phyloP scores from a whole-genome alignment of 805 yeast genomes.

The Barnettozyma botsteinii region DNA sequence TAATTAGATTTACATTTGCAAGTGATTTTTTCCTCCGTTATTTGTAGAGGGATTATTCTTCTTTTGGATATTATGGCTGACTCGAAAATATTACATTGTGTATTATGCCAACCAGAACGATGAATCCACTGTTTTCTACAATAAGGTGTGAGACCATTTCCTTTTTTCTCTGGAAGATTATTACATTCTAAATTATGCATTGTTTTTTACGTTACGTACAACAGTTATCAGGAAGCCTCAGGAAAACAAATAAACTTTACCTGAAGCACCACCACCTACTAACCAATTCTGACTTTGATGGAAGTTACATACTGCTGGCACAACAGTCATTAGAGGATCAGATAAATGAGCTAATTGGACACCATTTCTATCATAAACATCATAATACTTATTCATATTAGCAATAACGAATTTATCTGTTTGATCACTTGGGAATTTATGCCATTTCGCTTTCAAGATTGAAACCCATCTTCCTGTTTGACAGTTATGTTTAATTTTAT shows the following conservation, averaged over 20 bases:
- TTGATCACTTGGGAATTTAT: conserved; percentile 60
- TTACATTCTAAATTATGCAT: too few species aligned
- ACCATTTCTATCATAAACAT: conserved; percentile 74
- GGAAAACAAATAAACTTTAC: conserved; percentile 63
- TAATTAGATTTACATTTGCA: too few species aligned
- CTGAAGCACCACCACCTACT: conserved; percentile 92
- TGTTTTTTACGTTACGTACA: too few species aligned
- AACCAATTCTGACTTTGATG: conserved; percentile 89
- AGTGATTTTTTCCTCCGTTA: too few species aligned
- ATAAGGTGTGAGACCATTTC: too few species aligned
- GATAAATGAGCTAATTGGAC: conserved; percentile 70
- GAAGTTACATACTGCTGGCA: conserved; percentile 83
- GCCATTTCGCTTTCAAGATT: conserved; percentile 86
- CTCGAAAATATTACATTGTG: too few species aligned
- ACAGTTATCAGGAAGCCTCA: too few species aligned
- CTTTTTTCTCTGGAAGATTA: too few species aligned
- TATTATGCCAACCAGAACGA: too few species aligned
- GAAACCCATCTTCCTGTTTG: conserved; percentile 98
- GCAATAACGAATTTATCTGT: conserved; percentile 84
- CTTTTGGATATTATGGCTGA: too few species aligned
- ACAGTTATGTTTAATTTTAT: conserved; percentile 79
- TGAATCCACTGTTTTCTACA: too few species aligned
- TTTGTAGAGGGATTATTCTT: too few species aligned
- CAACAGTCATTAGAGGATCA: conserved; percentile 66
- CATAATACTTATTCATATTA: conserved; percentile 86